These are phyloP conservation scores for Thielaviopsis populi DNA, from an alignment of 2,329 filamentous ascomycete species.

Conservation along the genomic window DNA sequence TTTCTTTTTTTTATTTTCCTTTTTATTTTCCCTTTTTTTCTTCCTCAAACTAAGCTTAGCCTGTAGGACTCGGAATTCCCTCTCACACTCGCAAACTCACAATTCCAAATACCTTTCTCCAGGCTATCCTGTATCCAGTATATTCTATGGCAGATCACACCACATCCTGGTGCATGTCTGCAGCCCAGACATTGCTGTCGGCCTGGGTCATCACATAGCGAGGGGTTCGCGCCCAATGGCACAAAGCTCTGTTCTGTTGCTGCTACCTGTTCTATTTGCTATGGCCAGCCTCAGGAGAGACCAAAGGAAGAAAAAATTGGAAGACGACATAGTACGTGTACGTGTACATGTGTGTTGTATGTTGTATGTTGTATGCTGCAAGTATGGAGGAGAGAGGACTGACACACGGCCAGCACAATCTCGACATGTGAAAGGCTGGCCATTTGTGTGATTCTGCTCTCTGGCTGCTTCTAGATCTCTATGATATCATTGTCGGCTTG, in stretches of 20 bases:
- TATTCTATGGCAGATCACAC: slow-evolving; percentile 1
- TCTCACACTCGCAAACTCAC: too few species aligned
- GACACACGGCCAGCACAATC: too few species aligned
- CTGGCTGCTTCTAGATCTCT: too few species aligned
- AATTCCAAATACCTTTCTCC: not conserved
- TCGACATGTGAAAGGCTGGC: too few species aligned
- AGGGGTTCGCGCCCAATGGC: not conserved
- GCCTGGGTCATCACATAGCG: not conserved
- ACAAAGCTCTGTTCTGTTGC: too few species aligned
- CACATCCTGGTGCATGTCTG: slow-evolving; percentile 1
- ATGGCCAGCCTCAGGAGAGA: not conserved
- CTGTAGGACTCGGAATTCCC: too few species aligned
- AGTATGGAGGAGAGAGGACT: not conserved
- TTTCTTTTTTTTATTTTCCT: too few species aligned
- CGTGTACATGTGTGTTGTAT: not conserved
- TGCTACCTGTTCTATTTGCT: too few species aligned
- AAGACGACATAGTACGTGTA: not conserved
- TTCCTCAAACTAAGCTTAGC: too few species aligned
- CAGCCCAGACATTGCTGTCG: not conserved
- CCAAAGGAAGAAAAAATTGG: not conserved
- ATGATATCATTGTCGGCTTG: too few species aligned
- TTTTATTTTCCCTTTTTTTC: not conserved
- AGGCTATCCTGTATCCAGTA: not conserved
- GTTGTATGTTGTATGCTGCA: not conserved
- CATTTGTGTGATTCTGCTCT: too few species aligned